Evolutionary conservation across 139 green algal species (phyloP), one percentile per base, ranked within the genome.

Genomic region (Ettlia oleoabundans): DNA sequence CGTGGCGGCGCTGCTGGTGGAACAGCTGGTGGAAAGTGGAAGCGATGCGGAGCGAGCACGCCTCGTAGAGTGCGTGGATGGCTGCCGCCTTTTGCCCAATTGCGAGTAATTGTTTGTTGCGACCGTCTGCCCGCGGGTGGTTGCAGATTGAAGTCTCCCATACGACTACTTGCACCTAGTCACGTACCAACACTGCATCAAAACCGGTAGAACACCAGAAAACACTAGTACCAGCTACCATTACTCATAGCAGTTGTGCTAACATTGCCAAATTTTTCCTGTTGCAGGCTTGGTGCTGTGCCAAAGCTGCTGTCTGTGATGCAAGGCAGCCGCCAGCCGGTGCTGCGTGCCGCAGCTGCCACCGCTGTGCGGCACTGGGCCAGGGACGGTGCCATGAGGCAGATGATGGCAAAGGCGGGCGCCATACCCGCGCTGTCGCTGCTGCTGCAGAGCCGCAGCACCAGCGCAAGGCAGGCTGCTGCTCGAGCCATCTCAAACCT

Each of bases 401-500:
- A 61, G 19, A n/a, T 21, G 37, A n/a, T 81, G 15, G 82, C 82
- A 0, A 52, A 40, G 13, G 82, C 82, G 10, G 82, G 82, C 19
- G 51, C 63, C 69, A 84, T 87, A 58, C 76, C 73, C 10, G 38
- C 65, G 28, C 74, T 87, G 15, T 62, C 38, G 33, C 33, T 53
- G 63, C 77, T 85, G 73, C 82, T 87, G 62, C 79, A 86, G 33
- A 75, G 51, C 61, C 38, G 32, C 78, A 81, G 43, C 70, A 30
- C 35, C 37, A 61, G n/a, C 18, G 43, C 76, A 37, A 69, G 69
- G 13, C 72, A 82, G 69, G 82, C 82, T 28, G 82, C 82, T 6
- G 82, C 82, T 18, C 76, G 82, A 2, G 82, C 82, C 18, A 30
- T 87, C 30, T 67, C 51, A 42, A 87, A 87, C 69, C 33, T 87